phyloP scores from a whole-genome alignment of 768 basidiomycete species.

The Galerina sulciceps region DNA sequence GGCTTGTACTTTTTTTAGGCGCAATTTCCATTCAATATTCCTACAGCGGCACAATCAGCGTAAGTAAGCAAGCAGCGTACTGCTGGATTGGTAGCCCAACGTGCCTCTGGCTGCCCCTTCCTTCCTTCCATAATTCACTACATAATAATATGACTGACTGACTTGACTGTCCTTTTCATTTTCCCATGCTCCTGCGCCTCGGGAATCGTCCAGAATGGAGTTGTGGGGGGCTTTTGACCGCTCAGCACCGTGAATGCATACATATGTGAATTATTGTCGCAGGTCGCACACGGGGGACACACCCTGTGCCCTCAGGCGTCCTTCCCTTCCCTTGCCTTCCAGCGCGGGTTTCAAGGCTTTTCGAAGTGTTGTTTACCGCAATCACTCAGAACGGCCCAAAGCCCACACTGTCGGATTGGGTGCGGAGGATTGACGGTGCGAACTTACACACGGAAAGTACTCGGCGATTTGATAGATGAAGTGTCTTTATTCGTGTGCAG shows the following conservation, averaged over 20 bases:
- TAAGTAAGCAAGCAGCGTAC: no score
- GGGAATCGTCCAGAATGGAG: constrained; percentile 2
- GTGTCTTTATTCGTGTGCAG: no score
- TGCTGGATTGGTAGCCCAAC: no score
- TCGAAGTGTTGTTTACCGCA: not conserved
- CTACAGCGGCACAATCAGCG: no score
- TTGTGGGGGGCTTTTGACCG: not conserved
- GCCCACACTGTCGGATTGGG: constrained; percentile 2
- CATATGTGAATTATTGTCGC: not conserved
- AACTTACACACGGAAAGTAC: constrained; percentile 1
- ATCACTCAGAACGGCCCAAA: not conserved
- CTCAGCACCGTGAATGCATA: not conserved
- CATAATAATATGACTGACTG: not conserved
- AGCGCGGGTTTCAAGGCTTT: no score
- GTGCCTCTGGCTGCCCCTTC: no score
- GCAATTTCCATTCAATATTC: no score
- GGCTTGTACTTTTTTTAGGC: no score
- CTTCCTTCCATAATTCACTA: not conserved
- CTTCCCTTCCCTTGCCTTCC: no score
- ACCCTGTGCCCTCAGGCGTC: not conserved
- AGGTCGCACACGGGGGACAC: constrained; percentile 4
- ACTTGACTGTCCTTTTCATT: not conserved
- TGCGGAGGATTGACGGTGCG: constrained; percentile 2
- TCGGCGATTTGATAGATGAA: not conserved
- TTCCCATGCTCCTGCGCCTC: constrained; percentile 1